Conservation (phyloP, 2,329 filamentous ascomycete genomes). For the Diaporthe caulivora region DNA sequence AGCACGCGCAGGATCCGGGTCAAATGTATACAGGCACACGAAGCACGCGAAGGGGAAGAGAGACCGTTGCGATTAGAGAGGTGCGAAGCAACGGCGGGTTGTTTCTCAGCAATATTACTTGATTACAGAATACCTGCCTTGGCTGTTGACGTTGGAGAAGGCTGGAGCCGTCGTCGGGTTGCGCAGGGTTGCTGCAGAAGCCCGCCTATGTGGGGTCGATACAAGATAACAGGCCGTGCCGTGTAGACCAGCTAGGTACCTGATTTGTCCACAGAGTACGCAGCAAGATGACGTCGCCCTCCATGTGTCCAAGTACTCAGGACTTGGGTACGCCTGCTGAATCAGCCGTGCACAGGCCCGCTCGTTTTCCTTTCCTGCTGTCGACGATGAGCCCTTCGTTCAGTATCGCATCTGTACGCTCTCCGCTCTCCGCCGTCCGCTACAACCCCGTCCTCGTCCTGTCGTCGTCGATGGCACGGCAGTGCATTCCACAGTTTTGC, state of each 20-base stretch:
- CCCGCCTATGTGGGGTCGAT: conserved; percentile 16
- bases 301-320: background rate
- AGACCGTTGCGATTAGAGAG: background rate
- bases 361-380: background rate
- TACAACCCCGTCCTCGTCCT: background rate
- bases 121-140: conserved; percentile 6
- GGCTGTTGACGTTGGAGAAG: conserved; percentile 22
- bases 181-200: conserved; percentile 21
- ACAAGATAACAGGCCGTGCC: no score
- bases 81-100: conserved; percentile 5
- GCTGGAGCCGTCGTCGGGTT: background rate
- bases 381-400: no score
- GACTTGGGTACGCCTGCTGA: background rate
- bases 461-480: background rate
- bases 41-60: background rate
- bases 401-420: background rate
- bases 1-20: background rate
- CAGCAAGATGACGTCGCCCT: conserved; percentile 25
- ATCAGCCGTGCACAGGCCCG: conserved; percentile 1
- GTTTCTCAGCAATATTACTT: conserved; percentile 15
- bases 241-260: no score
- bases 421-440: no score
- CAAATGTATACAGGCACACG: conserved; percentile 14
- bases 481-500: no score
- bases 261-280: no score